These are phyloP conservation scores for Eucalyptus sideroxylon DNA, from an alignment of 345 rosid genomes.

Conservation along the genomic window DNA sequence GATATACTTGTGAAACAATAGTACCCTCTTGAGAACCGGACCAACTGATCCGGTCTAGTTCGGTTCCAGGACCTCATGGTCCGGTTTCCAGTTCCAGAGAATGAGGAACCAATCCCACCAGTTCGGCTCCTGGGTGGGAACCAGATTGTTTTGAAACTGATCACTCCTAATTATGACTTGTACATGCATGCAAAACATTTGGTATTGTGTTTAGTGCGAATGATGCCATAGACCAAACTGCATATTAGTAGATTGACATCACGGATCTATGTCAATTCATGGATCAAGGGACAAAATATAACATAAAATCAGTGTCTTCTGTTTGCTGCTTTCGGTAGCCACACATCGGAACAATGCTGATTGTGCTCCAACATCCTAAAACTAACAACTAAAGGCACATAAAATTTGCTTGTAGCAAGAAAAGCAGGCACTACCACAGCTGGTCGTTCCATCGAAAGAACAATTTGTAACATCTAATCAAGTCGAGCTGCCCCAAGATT, in stretches of 20 bases:
- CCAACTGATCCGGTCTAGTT: no score
- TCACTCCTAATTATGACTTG: not conserved
- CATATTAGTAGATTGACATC: not conserved
- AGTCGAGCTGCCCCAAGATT: not conserved
- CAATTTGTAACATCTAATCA: not conserved
- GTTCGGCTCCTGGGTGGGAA: rapidly evolving
- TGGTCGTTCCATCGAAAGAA: not conserved
- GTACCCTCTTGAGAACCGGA: not conserved
- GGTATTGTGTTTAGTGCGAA: not conserved
- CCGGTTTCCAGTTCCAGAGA: rapidly evolving
- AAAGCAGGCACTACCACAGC: not conserved
- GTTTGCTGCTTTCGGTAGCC: not conserved
- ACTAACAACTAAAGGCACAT: not conserved
- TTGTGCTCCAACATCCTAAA: not conserved
- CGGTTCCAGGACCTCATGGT: not conserved
- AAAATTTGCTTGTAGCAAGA: not conserved
- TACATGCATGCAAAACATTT: not conserved
- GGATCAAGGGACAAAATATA: not conserved
- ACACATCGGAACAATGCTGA: not conserved
- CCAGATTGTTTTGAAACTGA: rapidly evolving
- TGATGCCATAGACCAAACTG: not conserved
- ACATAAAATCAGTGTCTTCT: not conserved
- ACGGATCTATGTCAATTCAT: not conserved
- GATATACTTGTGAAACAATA: no score
- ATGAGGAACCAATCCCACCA: not conserved